A percentile compares a stretch with the other conserved stretches of the same genome.
Evolutionary conservation across 2,329 filamentous ascomycete species (phyloP).

Genomic region (Paracoccidioides brasiliensis): DNA sequence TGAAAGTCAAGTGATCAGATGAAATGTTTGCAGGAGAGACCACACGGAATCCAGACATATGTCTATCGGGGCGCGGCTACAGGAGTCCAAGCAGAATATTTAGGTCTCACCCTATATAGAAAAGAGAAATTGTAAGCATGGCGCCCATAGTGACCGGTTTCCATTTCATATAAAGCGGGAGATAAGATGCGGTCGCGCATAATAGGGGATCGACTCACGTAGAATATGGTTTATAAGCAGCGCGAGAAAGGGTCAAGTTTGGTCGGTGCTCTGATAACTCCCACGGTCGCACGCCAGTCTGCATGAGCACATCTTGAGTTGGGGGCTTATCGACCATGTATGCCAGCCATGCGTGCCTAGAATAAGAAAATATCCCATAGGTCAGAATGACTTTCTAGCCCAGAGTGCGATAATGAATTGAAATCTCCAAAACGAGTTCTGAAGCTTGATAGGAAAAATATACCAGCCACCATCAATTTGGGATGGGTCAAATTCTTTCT

Average conservation of each 20-base stretch:
- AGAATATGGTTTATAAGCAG: slow-evolving; percentile 83
- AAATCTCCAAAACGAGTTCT: background rate
- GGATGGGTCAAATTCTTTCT: slow-evolving; percentile 48
- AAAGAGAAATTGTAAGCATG: background rate
- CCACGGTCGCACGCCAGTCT: slow-evolving; percentile 57
- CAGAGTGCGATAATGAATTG: background rate
- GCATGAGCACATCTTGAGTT: slow-evolving; percentile 57
- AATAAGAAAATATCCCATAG: background rate
- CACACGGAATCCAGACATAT: background rate
- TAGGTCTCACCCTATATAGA: slow-evolving; percentile 21
- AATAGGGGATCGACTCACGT: slow-evolving; percentile 53
- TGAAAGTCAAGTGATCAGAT: background rate
- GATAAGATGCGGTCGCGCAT: background rate
- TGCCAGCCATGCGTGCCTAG: slow-evolving; percentile 87
- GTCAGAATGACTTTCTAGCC: background rate
- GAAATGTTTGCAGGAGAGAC: background rate
- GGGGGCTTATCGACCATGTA: slow-evolving; percentile 86
- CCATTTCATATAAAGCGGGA: background rate
- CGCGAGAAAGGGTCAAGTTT: slow-evolving; percentile 62
- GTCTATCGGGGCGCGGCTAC: slow-evolving; percentile 18
- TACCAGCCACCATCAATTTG: slow-evolving; percentile 88
- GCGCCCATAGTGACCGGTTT: background rate
- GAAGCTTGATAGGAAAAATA: slow-evolving; percentile 7
- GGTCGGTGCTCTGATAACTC: slow-evolving; percentile 60
- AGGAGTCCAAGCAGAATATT: slow-evolving; percentile 22